These are phyloP conservation scores for Colletotrichum truncatum DNA, from an alignment of 2,329 filamentous ascomycete genomes.

Conservation along the genomic window DNA sequence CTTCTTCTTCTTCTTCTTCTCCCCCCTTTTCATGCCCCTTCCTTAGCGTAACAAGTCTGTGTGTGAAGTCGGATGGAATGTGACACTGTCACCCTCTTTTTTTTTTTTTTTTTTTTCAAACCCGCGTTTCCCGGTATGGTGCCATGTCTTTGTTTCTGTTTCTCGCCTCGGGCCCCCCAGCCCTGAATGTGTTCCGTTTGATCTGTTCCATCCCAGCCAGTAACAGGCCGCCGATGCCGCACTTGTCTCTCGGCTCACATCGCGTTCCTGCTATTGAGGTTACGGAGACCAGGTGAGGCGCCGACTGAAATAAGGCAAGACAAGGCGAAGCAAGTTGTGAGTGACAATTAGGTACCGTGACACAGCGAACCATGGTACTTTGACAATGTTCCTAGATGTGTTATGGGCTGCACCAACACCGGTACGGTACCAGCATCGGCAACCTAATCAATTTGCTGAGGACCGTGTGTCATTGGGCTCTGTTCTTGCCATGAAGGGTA, in stretches of 20 bases:
- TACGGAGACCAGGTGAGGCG: not conserved
- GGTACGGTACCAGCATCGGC: not conserved
- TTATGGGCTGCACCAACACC: conserved; percentile 2
- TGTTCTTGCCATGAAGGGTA: conserved; percentile 15
- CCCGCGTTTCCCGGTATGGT: not conserved
- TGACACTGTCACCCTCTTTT: conserved; percentile 2
- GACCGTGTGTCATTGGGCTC: conserved; percentile 1
- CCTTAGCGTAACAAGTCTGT: not conserved
- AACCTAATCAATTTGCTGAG: not conserved
- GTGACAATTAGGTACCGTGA: not conserved
- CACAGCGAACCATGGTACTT: no score
- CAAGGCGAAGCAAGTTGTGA: not conserved
- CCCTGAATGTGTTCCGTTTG: conserved; percentile 2
- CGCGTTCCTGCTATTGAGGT: not conserved
- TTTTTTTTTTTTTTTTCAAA: not conserved
- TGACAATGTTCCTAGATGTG: not conserved
- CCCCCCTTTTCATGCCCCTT: no score
- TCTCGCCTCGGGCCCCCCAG: conserved; percentile 1
- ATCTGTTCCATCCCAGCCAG: conserved; percentile 6
- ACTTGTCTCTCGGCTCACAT: not conserved
- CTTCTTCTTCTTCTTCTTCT: no score
- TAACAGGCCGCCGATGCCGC: not conserved
- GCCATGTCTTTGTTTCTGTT: conserved; percentile 23
- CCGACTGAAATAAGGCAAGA: not conserved
- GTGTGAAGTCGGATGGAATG: conserved; percentile 18